Base-by-base conservation (phyloP, 805 yeast species). In the Starmerella potacharoeniae region DNA sequence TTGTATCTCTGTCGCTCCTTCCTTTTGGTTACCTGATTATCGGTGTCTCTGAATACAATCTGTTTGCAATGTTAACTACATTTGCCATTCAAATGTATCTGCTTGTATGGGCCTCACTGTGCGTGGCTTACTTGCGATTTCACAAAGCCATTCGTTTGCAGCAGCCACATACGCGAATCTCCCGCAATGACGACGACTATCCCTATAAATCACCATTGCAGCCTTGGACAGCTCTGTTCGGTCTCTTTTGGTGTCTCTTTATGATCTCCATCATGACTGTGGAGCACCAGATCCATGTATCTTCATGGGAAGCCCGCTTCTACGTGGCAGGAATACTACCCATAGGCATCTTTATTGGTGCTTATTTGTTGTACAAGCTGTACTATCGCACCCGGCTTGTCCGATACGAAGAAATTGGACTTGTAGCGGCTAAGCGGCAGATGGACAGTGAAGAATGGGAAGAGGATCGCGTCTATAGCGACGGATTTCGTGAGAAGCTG, bases 21-120 rank as follows among this genome's bases (percentile, higher is more conserved):
- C 11, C 56, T 28, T 22, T 55, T 5, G 51, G 54, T 4, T 58
- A 56, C 28, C 51, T 48, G 8, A 48, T 48, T 14, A 29, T 48
- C 4, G 30, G 28, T 2, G 51, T 48, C 6, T 28, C 51, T 2
- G 43, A 30, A 7, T 17, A 13, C 13, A n/a, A 30, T 11, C 40
- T 50, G 17, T 50, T 31, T 35, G 42, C 43, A 28, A 37, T 43
- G 17, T 49, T 59, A 39, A 47, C 51, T 16, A 29, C 33, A 7
- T 57, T 54, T 47, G 56, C 39, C 6, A 41, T 50, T 1, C 53
- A 49, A 30, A 17, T 51, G 14, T 33, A 40, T n/a, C n/a, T 49
- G 14, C 68, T 86, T 35, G 85, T 83, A 42, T 86, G 95, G 95
- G 66, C 73, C 60, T 83, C 84, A 2, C 77, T 83, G 76, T 80